Evolutionary conservation across 306 rosid species (phyloP), one percentile per base, ranked within the genome.

Genomic region (Pyrus bretschneideri): DNA sequence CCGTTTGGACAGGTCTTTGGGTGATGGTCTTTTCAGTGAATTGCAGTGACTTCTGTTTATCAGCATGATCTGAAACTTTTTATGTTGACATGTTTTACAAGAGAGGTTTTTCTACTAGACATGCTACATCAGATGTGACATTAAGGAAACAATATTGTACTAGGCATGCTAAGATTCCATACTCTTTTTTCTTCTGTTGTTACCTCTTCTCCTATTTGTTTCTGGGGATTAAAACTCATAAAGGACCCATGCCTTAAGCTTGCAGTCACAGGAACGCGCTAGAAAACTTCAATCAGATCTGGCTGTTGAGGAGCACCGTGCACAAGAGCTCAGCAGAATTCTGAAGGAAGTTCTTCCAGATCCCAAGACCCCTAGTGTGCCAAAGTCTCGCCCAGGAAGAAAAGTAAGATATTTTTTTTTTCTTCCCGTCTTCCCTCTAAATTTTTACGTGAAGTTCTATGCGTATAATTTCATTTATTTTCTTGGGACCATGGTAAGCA

Each of bases 281-380:
- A 90, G 92, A 87, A 85, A 81, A 88, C 96, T 95, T 67, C 83
- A 82, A 73, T 91, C 90, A 73, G 97, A 95, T 78, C 84, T 95
- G 80, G 97, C 96, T 69, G 92, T 90, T 58, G 98, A 95, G 85
- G 98, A 95, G 71, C 90, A 88, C 40, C 95, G 93, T 71, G 93
- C 77, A 62, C 88, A 75, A 65, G 98, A 95, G 85, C 85, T 95
- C 70, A 89, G 91, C 81, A 85, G 96, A 89, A 95, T 95, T 67
- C 82, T 95, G 87, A 88, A 87, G 81, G 98, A 94, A 83, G 90
- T 89, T 73, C 89, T 95, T 79, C 97, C 92, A 57, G 91, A 84
- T 86, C 96, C 97, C 77, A 88, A 83, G 83, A 88, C 82, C 74
- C 87, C 97, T 55, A 85, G 61, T 83, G 81, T 72, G 19, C 87